These are phyloP conservation scores for Pythium dissimile DNA, from an alignment of 352 stramenopile genomes.

Conservation along the genomic window DNA sequence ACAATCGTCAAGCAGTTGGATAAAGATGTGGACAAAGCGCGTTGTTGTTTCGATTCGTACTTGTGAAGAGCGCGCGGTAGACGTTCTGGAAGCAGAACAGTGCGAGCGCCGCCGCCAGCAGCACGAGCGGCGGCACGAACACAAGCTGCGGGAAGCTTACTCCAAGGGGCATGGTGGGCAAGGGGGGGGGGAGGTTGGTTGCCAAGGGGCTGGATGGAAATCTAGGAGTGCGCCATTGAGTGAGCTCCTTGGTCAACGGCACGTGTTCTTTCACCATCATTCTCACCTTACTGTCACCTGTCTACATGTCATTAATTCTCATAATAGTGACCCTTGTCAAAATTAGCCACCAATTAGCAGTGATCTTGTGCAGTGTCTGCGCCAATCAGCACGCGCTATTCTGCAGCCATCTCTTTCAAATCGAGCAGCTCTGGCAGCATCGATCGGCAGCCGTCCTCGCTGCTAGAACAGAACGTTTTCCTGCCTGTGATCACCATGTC, in stretches of 20 bases:
- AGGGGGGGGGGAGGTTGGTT: neutral
- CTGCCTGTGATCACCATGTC: constrained; percentile 9
- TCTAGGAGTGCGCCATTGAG: too few relatives aligned
- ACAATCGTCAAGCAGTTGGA: neutral
- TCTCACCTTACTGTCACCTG: too few relatives aligned
- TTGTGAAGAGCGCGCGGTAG: constrained; percentile 58
- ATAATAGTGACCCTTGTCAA: neutral
- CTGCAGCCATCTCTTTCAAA: constrained; percentile 14
- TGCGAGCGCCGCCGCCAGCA: constrained; percentile 57
- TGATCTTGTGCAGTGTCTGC: constrained; percentile 8
- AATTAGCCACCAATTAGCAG: neutral
- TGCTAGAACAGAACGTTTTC: neutral
- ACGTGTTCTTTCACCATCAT: too few relatives aligned
- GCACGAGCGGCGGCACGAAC: constrained; percentile 66
- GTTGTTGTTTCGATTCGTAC: too few relatives aligned
- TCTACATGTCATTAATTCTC: neutral
- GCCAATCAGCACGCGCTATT: constrained; percentile 20
- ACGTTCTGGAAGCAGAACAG: constrained; percentile 83
- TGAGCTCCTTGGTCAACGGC: too few relatives aligned
- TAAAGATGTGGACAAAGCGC: too few relatives aligned
- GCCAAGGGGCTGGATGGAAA: neutral
- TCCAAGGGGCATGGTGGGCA: constrained; percentile 23
- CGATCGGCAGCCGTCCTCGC: neutral
- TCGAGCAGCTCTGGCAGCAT: too few relatives aligned
- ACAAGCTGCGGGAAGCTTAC: constrained; percentile 53